Conservation (phyloP, 805 yeast species). For the Yueomyces sp. region DNA sequence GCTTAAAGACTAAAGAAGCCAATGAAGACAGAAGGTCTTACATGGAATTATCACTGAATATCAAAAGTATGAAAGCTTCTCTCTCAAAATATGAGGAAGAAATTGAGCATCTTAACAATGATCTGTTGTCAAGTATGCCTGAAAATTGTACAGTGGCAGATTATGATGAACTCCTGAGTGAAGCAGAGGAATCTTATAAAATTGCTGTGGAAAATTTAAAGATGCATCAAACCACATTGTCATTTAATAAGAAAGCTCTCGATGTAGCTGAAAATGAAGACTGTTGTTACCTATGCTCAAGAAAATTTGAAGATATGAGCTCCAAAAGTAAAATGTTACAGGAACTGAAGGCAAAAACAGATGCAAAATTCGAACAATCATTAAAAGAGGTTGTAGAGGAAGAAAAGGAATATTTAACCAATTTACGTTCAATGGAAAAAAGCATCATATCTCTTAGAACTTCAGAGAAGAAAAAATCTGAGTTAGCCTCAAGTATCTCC, state of each 20-base stretch:
- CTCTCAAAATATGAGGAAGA: constrained; percentile 5
- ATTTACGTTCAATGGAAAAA: constrained; percentile 11
- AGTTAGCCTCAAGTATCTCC: neutral
- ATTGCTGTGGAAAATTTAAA: constrained; percentile 53
- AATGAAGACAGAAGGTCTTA: constrained; percentile 5
- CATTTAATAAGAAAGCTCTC: constrained; percentile 59
- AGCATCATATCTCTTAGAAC: constrained; percentile 9
- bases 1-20: constrained; percentile 5
- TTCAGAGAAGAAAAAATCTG: constrained; percentile 1
- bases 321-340: constrained; percentile 14
- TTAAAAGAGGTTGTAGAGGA: constrained; percentile 23
- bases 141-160: constrained; percentile 32
- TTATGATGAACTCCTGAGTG: constrained; percentile 37
- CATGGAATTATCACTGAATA: constrained; percentile 8
- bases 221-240: constrained; percentile 52
- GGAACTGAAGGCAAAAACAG: constrained; percentile 21
- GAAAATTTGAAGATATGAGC: constrained; percentile 39
- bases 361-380: constrained; percentile 22
- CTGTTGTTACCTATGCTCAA: constrained; percentile 59
- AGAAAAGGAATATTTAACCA: constrained; percentile 20
- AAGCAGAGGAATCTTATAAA: constrained; percentile 48
- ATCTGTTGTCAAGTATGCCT: constrained; percentile 22
- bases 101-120: constrained; percentile 4
- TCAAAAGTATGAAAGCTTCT: constrained; percentile 4
- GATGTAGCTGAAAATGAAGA: constrained; percentile 42